phyloP scores from a whole-genome alignment of 2,329 filamentous ascomycete genomes.

The Epichloe typhina region DNA sequence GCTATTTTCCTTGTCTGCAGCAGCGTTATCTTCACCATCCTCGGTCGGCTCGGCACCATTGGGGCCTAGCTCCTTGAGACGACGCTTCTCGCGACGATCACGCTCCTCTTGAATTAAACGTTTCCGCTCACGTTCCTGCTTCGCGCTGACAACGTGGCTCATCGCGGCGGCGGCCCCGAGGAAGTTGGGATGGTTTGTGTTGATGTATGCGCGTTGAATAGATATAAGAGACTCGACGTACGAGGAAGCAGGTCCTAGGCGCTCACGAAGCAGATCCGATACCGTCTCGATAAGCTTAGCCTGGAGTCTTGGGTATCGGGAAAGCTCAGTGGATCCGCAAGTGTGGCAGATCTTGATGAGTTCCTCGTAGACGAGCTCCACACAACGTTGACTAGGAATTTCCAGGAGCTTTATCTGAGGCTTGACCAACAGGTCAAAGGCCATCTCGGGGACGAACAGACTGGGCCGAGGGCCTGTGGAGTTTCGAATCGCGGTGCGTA shows the following conservation, averaged over 20 bases:
- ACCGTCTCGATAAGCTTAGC: slow-evolving; percentile 97
- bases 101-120: slow-evolving; percentile 68
- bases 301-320: slow-evolving; percentile 82
- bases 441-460: slow-evolving; percentile 92
- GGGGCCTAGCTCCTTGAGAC: slow-evolving; percentile 70
- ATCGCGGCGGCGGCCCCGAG: slow-evolving; percentile 92
- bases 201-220: slow-evolving; percentile 96
- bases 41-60: slow-evolving; percentile 65
- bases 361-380: slow-evolving; percentile 96
- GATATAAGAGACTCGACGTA: slow-evolving; percentile 96
- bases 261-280: slow-evolving; percentile 84
- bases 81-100: slow-evolving; percentile 69
- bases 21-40: slow-evolving; percentile 41
- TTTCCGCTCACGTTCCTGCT: slow-evolving; percentile 87
- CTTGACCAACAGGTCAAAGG: slow-evolving; percentile 94
- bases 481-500: slow-evolving; percentile 93
- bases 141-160: slow-evolving; percentile 89
- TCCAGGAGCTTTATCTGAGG: slow-evolving; percentile 97
- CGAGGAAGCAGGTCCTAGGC: slow-evolving; percentile 72
- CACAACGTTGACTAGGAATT: slow-evolving; percentile 86
- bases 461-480: slow-evolving; percentile 92
- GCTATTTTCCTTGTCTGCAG: slow-evolving; percentile 36
- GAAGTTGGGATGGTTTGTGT: slow-evolving; percentile 98
- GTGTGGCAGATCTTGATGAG: slow-evolving; percentile 99
- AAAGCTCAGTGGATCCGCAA: slow-evolving; percentile 87